Percentiles rank a stretch among this genome's conserved stretches.
Evolutionary conservation across 2,329 filamentous ascomycete species (phyloP).

Genomic region (Didymosphaeria variabile): DNA sequence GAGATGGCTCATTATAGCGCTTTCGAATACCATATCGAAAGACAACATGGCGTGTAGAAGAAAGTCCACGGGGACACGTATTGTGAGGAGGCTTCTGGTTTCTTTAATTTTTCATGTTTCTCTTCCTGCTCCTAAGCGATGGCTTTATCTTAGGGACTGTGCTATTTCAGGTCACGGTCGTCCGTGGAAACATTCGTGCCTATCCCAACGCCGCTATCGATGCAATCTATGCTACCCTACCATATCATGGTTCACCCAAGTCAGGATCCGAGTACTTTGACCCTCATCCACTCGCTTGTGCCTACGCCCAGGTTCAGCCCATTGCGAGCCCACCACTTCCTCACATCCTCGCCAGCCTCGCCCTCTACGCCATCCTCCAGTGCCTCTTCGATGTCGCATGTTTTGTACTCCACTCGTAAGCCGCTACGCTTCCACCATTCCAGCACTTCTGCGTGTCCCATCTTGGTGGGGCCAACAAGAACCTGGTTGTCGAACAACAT

Average conservation of each 20-base stretch:
- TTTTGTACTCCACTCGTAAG: slow-evolving; percentile 87
- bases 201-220: background rate
- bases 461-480: slow-evolving; percentile 85
- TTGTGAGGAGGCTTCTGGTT: background rate
- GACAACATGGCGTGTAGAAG: too few species aligned
- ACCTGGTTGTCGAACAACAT: slow-evolving; percentile 86
- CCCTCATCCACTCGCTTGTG: slow-evolving; percentile 90
- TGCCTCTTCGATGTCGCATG: slow-evolving; percentile 94
- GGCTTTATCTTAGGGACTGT: background rate
- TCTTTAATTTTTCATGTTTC: too few species aligned
- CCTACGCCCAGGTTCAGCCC: slow-evolving; percentile 82
- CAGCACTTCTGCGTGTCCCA: slow-evolving; percentile 82
- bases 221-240: background rate
- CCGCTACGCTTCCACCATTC: slow-evolving; percentile 91
- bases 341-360: slow-evolving; percentile 73
- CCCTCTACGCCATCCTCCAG: slow-evolving; percentile 83
- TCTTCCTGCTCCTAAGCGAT: background rate
- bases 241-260: background rate
- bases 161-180: background rate
- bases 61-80: background rate
- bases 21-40: background rate
- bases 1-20: slow-evolving; percentile 1
- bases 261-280: slow-evolving; percentile 68
- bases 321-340: slow-evolving; percentile 88
- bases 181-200: background rate